These are phyloP conservation scores for Silybum marianum DNA, from an alignment of 129 eudicot genomes.

Conservation along the genomic window DNA sequence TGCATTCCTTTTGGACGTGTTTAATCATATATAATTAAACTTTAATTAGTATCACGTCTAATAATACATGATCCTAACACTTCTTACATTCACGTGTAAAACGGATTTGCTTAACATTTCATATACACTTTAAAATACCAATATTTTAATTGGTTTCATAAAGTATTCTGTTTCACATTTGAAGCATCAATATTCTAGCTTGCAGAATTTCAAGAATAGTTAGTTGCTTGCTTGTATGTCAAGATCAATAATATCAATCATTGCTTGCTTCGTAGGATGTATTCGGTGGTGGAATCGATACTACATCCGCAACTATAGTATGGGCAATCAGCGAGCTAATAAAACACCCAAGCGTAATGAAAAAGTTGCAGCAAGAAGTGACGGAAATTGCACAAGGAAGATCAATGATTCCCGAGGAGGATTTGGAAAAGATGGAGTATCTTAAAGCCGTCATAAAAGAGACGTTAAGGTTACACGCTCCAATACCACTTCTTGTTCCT, in stretches of 20 bases:
- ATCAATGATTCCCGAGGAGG: conserved; percentile 27
- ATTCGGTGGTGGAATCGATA: conserved; percentile 50
- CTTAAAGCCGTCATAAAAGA: conserved; percentile 59
- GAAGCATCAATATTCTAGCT: neutral
- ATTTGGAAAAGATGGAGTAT: conserved; percentile 51
- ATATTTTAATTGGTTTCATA: too few species aligned
- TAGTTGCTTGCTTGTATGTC: neutral
- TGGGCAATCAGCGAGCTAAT: conserved; percentile 55
- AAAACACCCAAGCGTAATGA: conserved; percentile 43
- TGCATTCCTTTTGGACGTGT: too few species aligned
- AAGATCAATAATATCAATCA: neutral
- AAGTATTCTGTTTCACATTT: neutral
- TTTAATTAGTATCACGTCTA: too few species aligned
- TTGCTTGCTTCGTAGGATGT: conserved; percentile 34
- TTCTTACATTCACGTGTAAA: too few species aligned
- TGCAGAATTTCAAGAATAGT: neutral
- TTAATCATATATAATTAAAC: neutral
- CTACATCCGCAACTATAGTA: conserved; percentile 26
- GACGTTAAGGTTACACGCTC: conserved; percentile 40
- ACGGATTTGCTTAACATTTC: too few species aligned
- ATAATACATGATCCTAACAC: too few species aligned
- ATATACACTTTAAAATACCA: too few species aligned
- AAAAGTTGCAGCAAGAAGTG: conserved; percentile 43
- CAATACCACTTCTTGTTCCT: conserved; percentile 41
- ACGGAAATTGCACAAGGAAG: conserved; percentile 25